Evolutionary conservation across 2,329 filamentous ascomycete species (phyloP), one percentile per base, ranked within the genome.

Genomic region (Cordyceps cicadae): DNA sequence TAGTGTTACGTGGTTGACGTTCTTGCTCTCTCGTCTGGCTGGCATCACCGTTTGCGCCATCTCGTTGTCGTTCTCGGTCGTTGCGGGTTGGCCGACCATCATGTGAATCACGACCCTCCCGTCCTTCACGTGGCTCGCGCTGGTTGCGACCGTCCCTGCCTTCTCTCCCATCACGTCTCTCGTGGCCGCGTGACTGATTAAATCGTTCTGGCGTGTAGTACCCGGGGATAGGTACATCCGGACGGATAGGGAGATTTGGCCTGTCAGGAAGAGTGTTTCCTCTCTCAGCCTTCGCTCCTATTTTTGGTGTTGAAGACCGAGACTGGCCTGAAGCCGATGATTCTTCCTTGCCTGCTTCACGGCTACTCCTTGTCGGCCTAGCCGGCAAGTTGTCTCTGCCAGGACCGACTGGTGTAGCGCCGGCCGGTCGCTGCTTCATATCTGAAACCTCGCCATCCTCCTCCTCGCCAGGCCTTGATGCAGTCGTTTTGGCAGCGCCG

Each of bases 371-470:
- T 11, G 66, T 61, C 9, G 72, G 73, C 48, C 70, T 72, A 5
- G 70, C 66, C 3, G 74, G 73, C 11, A 75, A 58, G 2, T 66
- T 63, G 24, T 76, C 71, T 76, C 68, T 74, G 8, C 49, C 54
- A 3, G 66, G 34, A 11, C 60, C 62, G 19, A 53, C 50, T 26
- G 66, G 21, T 14, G 62, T 48, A 12, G 53, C 57, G 21, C 54
- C 54, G 3, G 62, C 52, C 15, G 52, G 39, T 32, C 66, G 66
- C 12, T 71, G 69, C 54, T 69, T 84, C 39, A 76, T 77, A 66
- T 90, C 87, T 64, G 85, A 83, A 26, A 90, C 87, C 70, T 91
- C 88, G 21, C 88, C 88, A 68, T 91, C 88, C 70, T 91, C 88
- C 58, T 84, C 82, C 63, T 87, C 85, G 1, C 71, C 70, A 14